Base-by-base conservation (phyloP, 2,329 filamentous ascomycete genomes). In the Apiospora koreana region DNA sequence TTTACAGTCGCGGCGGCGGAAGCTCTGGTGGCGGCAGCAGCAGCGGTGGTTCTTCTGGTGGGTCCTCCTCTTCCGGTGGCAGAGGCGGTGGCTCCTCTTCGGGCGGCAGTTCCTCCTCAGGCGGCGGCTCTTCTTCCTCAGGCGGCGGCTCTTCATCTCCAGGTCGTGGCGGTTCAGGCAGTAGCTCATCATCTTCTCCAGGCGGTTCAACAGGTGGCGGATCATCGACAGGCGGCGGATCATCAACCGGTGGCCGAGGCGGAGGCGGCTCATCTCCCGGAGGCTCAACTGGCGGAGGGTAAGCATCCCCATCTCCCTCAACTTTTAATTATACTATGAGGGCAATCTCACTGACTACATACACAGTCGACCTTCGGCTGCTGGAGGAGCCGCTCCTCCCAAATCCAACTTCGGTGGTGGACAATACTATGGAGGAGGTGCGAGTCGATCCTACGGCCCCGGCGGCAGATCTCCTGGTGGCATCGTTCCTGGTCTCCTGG, bases 391-490 rank as follows among this genome's bases (percentile, higher is more conserved):
- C 14, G 2, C 64, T 42, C 68, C 65, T 35, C 48, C 71, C 66
- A 67, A 54, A n/a, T 35, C 64, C 14, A 28, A 21, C 14, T 66
- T 43, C 75, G 91, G 89, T 62, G 89, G 89, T 46, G 90, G 91
- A 9, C 75, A 78, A 68, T 93, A 86, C 79, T 94, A 94, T 76
- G 87, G 87, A 46, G 92, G 92, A 66, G 93, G 93, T 66, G 86
- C 89, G 0, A 71, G 82, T 2, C 77, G 78, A 0, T 92, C 93
- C 1, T 95, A 93, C 80, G 72, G 75, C 2, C 74, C 92, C 2
- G 91, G 91, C 8, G n/a, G 48, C 0, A 71, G 70, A 1, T 86
- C 84, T 0, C 79, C 84, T 3, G 85, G 86, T 3, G 85, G 92
- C 46, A 79, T 89, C 38, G 81, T 83, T 0, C 84, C 89, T 21